Conservation (phyloP, 1,139 yeast genomes). For the Pichia norvegensis region DNA sequence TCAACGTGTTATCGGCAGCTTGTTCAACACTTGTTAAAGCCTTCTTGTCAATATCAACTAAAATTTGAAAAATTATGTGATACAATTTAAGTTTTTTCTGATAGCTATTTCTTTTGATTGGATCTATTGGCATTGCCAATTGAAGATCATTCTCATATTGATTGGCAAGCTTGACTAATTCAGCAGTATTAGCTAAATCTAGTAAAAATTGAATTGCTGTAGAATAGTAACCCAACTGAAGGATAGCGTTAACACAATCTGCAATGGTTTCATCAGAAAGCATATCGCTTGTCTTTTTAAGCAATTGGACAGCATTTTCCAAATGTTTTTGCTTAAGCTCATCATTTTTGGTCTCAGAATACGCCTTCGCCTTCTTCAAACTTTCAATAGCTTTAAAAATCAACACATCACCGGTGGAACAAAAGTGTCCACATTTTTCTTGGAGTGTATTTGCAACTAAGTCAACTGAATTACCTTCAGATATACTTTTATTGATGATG, state of each 20-base stretch:
- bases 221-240: slow-evolving; percentile 67
- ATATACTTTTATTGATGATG: slow-evolving; percentile 77
- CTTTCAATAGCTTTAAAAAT: slow-evolving; percentile 93
- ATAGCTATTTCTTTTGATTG: slow-evolving; percentile 18
- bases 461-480: slow-evolving; percentile 91
- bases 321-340: slow-evolving; percentile 60
- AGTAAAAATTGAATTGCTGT: slow-evolving; percentile 84
- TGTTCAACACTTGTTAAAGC: slow-evolving; percentile 49
- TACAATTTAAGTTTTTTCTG: slow-evolving; percentile 50
- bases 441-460: slow-evolving; percentile 81
- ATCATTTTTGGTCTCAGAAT: slow-evolving; percentile 58
- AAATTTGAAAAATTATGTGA: slow-evolving; percentile 62
- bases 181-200: slow-evolving; percentile 65
- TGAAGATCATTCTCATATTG: slow-evolving; percentile 45
- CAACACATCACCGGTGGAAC: slow-evolving; percentile 88
- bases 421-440: slow-evolving; percentile 90
- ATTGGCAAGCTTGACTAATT: slow-evolving; percentile 48
- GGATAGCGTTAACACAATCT: slow-evolving; percentile 73
- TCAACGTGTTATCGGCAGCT: slow-evolving; percentile 23
- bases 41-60: slow-evolving; percentile 62
- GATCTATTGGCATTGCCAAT: slow-evolving; percentile 19
- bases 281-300: slow-evolving; percentile 68
- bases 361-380: slow-evolving; percentile 75
- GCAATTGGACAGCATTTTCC: slow-evolving; percentile 63
- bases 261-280: slow-evolving; percentile 73